phyloP scores from a whole-genome alignment of 345 rosid genomes.

The Camelina neglecta region DNA sequence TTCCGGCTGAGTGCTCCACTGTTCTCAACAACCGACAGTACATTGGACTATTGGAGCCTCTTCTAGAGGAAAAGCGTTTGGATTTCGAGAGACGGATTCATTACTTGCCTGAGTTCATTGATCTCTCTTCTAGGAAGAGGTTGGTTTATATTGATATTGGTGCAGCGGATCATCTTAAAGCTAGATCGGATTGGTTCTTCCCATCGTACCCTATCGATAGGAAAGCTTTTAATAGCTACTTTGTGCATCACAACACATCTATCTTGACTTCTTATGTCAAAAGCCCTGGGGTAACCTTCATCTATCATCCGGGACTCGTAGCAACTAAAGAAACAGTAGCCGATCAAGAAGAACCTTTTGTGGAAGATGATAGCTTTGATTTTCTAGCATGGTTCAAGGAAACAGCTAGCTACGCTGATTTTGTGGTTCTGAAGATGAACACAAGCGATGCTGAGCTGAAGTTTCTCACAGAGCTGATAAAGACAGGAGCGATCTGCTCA shows the following conservation, averaged over 20 bases:
- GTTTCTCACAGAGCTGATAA: constrained; percentile 62
- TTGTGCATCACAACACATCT: constrained; percentile 83
- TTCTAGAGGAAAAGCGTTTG: constrained; percentile 48
- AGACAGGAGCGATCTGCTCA: constrained; percentile 71
- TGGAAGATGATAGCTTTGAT: constrained; percentile 65
- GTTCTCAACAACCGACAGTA: constrained; percentile 52
- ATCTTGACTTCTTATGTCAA: constrained; percentile 70
- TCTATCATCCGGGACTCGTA: constrained; percentile 81
- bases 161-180: constrained; percentile 61
- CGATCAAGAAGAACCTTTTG: constrained; percentile 47
- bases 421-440: constrained; percentile 82
- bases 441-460: constrained; percentile 61
- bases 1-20: constrained; percentile 69
- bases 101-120: constrained; percentile 69
- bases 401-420: constrained; percentile 70
- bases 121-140: constrained; percentile 55
- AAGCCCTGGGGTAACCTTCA: constrained; percentile 70
- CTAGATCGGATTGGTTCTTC: constrained; percentile 59
- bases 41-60: constrained; percentile 65
- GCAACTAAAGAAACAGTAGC: constrained; percentile 29
- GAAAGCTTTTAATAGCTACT: constrained; percentile 63
- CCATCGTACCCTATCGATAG: constrained; percentile 68
- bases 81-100: constrained; percentile 52
- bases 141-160: constrained; percentile 75
- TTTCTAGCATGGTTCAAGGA: constrained; percentile 82